Conservation (phyloP, 176 grass and related monocot species). For the Oryza glaberrima region DNA sequence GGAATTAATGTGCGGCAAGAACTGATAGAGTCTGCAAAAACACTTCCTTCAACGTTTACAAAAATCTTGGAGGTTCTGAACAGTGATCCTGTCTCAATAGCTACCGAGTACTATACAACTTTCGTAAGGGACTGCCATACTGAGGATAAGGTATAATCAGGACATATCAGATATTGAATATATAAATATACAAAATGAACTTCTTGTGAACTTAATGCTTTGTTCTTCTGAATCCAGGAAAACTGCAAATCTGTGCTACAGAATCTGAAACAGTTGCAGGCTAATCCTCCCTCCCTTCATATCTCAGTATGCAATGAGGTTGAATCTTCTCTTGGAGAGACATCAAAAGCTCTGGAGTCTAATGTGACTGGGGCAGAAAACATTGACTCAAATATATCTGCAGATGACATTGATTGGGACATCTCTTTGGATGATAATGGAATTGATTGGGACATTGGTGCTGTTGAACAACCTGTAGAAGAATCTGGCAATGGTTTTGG, state of each 20-base stretch:
- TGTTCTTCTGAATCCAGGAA: conserved; percentile 62
- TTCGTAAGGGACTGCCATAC: conserved; percentile 88
- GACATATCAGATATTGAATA: conserved; percentile 11
- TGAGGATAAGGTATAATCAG: conserved; percentile 73
- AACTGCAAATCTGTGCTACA: conserved; percentile 46
- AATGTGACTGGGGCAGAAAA: conserved; percentile 32
- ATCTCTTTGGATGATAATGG: conserved; percentile 78
- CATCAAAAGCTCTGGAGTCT: conserved; percentile 43
- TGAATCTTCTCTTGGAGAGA: conserved; percentile 57
- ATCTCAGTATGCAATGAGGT: conserved; percentile 74
- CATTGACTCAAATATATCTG: conserved; percentile 42
- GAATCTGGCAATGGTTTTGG: conserved; percentile 69
- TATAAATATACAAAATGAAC: conserved; percentile 15
- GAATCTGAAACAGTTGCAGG: conserved; percentile 65
- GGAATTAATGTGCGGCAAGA: conserved; percentile 79
- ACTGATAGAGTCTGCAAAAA: conserved; percentile 80
- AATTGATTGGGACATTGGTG: conserved; percentile 92
- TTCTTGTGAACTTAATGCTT: conserved; percentile 26
- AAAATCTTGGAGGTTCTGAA: conserved; percentile 82
- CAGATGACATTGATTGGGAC: conserved; percentile 89
- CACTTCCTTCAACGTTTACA: conserved; percentile 73
- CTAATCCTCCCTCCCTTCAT: conserved; percentile 72
- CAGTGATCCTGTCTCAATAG: conserved; percentile 65
- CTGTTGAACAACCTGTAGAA: conserved; percentile 66
- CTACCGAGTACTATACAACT: conserved; percentile 72